Percentiles rank a stretch among this genome's conserved stretches.
Conservation (phyloP, 2,329 filamentous ascomycete genomes). For the Alternaria viburni region DNA sequence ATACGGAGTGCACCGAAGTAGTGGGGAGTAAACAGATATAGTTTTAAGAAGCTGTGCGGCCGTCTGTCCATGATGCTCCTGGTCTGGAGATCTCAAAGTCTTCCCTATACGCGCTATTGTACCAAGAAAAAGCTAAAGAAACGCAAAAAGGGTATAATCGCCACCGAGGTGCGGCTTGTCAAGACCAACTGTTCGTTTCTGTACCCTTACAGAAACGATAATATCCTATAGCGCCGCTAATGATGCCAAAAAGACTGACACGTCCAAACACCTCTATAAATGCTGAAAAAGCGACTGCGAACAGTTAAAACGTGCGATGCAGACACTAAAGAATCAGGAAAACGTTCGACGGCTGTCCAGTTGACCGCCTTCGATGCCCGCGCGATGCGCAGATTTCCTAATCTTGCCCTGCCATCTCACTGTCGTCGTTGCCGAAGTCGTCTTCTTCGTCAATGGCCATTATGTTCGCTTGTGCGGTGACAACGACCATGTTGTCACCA, state of each 20-base stretch:
- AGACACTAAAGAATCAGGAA: not conserved
- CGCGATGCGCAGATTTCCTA: slow-evolving; percentile 4
- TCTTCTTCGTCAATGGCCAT: slow-evolving; percentile 54
- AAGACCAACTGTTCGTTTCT: slow-evolving; percentile 9
- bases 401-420: slow-evolving; percentile 51
- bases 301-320: not conserved
- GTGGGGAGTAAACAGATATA: not conserved
- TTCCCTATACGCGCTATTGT: not conserved
- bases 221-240: slow-evolving; percentile 18
- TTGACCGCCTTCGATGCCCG: not conserved
- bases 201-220: not conserved
- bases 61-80: not conserved
- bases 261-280: slow-evolving; percentile 19
- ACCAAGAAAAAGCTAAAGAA: not conserved
- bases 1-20: not conserved
- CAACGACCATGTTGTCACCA: slow-evolving; percentile 43
- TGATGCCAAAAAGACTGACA: slow-evolving; percentile 5
- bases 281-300: slow-evolving; percentile 11
- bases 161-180: slow-evolving; percentile 5
- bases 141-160: slow-evolving; percentile 31
- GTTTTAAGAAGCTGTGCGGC: not conserved
- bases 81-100: not conserved
- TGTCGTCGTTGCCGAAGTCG: slow-evolving; percentile 53
- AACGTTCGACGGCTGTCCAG: not conserved
- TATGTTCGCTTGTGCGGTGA: slow-evolving; percentile 44